Conservation (phyloP, 1,139 yeast genomes). For the Taphrina flavorubra region DNA sequence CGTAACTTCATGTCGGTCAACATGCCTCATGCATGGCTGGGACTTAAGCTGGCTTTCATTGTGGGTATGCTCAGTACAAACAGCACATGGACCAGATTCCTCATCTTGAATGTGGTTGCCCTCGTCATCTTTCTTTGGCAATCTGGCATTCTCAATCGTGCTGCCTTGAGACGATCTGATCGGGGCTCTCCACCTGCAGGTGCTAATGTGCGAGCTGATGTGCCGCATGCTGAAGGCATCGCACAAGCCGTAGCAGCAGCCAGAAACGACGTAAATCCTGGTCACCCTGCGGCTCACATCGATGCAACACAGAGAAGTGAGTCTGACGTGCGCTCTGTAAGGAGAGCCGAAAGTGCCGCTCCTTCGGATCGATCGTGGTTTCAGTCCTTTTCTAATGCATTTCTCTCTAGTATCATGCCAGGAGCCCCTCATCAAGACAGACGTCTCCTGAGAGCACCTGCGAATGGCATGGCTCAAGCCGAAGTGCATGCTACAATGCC, state of each 20-base stretch:
- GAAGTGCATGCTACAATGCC: neutral
- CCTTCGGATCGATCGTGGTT: neutral
- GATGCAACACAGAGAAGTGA: too few relatives aligned
- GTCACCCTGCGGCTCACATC: neutral
- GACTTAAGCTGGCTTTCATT: constrained; percentile 31
- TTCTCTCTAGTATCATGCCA: constrained; percentile 15
- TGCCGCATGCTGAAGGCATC: neutral
- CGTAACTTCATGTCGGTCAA: constrained; percentile 20
- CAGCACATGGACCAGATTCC: constrained; percentile 27
- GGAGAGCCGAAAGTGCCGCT: neutral
- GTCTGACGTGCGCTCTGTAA: neutral
- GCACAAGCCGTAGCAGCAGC: neutral
- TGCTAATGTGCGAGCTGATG: neutral
- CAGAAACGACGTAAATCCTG: neutral
- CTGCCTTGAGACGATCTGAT: constrained; percentile 1
- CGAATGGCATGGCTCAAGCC: neutral
- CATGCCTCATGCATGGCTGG: constrained; percentile 35
- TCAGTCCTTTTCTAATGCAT: constrained; percentile 19
- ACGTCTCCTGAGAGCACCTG: neutral
- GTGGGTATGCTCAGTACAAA: constrained; percentile 34
- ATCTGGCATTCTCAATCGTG: constrained; percentile 25
- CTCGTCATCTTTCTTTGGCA: constrained; percentile 36
- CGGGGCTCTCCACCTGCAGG: neutral
- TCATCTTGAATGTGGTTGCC: constrained; percentile 25
- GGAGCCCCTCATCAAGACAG: constrained; percentile 2